These are phyloP conservation scores for Ophiostoma piceae DNA, from an alignment of 2,329 filamentous ascomycete genomes.

Conservation along the genomic window DNA sequence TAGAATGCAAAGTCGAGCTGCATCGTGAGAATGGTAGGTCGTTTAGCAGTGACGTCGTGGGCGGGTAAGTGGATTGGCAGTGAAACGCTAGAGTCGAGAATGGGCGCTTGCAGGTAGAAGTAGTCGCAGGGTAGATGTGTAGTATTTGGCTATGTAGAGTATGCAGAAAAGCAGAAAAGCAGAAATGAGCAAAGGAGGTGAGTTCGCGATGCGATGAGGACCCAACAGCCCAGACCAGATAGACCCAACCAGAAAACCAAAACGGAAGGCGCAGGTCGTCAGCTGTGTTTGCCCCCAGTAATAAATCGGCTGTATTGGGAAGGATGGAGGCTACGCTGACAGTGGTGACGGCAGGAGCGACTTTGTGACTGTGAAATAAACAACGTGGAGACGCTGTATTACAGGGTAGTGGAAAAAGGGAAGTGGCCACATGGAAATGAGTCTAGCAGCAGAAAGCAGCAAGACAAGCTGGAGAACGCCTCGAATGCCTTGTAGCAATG, in stretches of 20 bases:
- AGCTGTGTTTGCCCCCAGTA: conserved; percentile 19
- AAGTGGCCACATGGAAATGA: background rate
- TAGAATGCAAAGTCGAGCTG: background rate
- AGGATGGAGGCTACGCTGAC: background rate
- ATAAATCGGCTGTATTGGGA: background rate
- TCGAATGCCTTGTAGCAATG: background rate
- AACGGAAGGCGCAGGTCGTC: conserved; percentile 5
- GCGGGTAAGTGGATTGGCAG: conserved; percentile 8
- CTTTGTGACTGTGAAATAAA: background rate
- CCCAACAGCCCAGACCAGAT: background rate
- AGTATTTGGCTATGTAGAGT: background rate
- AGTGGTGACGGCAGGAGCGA: background rate
- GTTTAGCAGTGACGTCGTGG: conserved; percentile 9
- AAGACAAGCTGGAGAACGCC: background rate
- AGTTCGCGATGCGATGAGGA: conserved; percentile 15
- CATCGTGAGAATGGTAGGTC: background rate
- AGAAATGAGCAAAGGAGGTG: background rate
- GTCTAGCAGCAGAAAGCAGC: background rate
- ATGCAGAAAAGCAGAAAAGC: background rate
- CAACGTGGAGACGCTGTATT: conserved; percentile 13
- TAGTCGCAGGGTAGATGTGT: background rate
- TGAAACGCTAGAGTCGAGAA: conserved; percentile 2
- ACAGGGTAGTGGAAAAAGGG: conserved; percentile 4
- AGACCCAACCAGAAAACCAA: background rate
- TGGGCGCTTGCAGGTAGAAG: conserved; percentile 7